Conservation (phyloP, 2,329 filamentous ascomycete species). For the Trichoderma atroviride region DNA sequence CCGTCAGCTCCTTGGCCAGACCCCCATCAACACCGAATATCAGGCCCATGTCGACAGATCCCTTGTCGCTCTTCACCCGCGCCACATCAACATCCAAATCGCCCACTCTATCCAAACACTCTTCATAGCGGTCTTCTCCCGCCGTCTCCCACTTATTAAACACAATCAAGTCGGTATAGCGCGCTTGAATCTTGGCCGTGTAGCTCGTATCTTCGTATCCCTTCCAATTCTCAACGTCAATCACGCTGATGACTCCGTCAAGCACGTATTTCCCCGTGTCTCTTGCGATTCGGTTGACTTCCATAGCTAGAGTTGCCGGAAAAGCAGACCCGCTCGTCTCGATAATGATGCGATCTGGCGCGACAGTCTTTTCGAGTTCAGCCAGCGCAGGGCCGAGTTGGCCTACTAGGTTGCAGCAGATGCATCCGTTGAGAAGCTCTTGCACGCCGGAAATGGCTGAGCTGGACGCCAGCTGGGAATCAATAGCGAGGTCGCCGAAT, state of each 20-base stretch:
- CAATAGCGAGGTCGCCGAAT: slow-evolving; percentile 91
- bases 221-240: slow-evolving; percentile 94
- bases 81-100: slow-evolving; percentile 80
- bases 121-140: slow-evolving; percentile 72
- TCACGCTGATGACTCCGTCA: slow-evolving; percentile 85
- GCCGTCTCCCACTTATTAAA: slow-evolving; percentile 91
- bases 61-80: slow-evolving; percentile 82
- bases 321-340: slow-evolving; percentile 90
- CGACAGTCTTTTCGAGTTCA: slow-evolving; percentile 62
- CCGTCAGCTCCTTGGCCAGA: slow-evolving; percentile 61
- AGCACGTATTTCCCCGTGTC: slow-evolving; percentile 71
- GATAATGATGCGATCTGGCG: slow-evolving; percentile 85
- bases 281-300: slow-evolving; percentile 78
- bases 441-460: slow-evolving; percentile 84
- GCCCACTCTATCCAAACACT: slow-evolving; percentile 75
- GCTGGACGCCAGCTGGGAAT: slow-evolving; percentile 85
- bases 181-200: slow-evolving; percentile 84
- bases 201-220: slow-evolving; percentile 91
- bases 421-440: slow-evolving; percentile 94
- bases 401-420: slow-evolving; percentile 97
- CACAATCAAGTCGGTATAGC: slow-evolving; percentile 86
- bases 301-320: slow-evolving; percentile 86
- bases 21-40: slow-evolving; percentile 88
- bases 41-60: slow-evolving; percentile 75
- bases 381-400: slow-evolving; percentile 80